These are phyloP conservation scores for Phragmites australis DNA, from an alignment of 176 grass and related monocot genomes.

Conservation along the genomic window DNA sequence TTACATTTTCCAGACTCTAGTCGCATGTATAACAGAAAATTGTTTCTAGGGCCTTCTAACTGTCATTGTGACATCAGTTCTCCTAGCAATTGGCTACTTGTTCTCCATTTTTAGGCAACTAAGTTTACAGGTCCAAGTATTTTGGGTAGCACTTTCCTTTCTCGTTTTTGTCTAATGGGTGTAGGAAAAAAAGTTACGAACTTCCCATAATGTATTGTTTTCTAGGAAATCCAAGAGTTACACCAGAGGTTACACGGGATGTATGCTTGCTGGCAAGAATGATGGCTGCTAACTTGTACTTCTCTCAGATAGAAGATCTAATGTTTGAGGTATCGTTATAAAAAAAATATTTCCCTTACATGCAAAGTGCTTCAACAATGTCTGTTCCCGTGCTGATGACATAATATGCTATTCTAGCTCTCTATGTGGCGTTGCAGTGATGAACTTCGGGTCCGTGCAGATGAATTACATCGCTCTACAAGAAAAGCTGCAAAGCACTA, in stretches of 20 bases:
- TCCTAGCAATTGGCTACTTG: background rate
- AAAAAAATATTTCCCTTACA: background rate
- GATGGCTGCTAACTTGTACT: constrained; percentile 98
- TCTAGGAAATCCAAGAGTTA: constrained; percentile 96
- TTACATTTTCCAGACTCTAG: background rate
- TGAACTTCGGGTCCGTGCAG: constrained; percentile 71
- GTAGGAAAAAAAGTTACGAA: background rate
- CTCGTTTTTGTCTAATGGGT: background rate
- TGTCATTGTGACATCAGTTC: background rate
- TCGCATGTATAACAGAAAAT: background rate
- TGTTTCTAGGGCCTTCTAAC: background rate
- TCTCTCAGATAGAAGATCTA: constrained; percentile 94
- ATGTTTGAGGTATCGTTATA: constrained; percentile 90
- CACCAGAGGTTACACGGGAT: constrained; percentile 95
- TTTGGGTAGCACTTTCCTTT: background rate
- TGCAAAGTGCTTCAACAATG: background rate
- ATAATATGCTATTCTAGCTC: constrained; percentile 60
- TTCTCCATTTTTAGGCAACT: background rate
- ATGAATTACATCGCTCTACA: constrained; percentile 62
- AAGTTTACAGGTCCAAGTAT: background rate
- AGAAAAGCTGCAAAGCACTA: constrained; percentile 87
- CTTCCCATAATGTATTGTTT: constrained; percentile 30
- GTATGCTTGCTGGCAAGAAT: constrained; percentile 97
- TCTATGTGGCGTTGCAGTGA: constrained; percentile 98
- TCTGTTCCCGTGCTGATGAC: constrained; percentile 16